Base-by-base conservation (phyloP, 108 stramenopile species). In the Cyclotella kingstonii region DNA sequence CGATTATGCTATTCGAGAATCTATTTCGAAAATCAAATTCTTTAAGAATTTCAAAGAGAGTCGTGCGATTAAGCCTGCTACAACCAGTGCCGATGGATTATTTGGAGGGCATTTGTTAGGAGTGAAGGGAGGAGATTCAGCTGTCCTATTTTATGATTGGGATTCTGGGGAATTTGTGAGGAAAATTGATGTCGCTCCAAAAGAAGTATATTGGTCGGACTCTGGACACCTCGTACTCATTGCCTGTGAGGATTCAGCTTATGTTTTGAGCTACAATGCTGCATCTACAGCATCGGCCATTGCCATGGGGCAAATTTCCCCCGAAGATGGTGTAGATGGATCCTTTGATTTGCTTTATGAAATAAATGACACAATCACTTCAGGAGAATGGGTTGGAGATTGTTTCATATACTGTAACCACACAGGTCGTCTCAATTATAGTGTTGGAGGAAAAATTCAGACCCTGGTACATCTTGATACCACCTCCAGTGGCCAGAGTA, bases 301-400 rank as follows among this genome's bases (percentile, higher is more conserved):
- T 63, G 85, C 84, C 38, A 83, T 81, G 63, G 96, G 95, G 33
- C 74, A 83, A 38, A 78, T 89, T n/a, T 81, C 80, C 63, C 82
- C 89, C 6, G 97, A 97, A 59, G 87, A 93, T 70, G 98, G 98
- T 17, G 88, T 99, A 15, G 97, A 97, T 41, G 96, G 91, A 39
- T 84, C 95, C 22, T 98, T 99, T 55, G 96, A 97, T 41, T 78
- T 98, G 50, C 63, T 96, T 45, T 93, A 87, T 66, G 95, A 98
- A 73, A 90, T 98, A 55, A 69, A 62, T 23, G 96, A 98, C 54
- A 90, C 69, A 48, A 91, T 98, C 67, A 83, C 83, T 19, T 92
- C 94, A 38, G 98, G 96, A 44, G 87, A 95, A 74, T 99, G 98
- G 98, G 96, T 98, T 29, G 98, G 98, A 11, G 98, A 97, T 61